Base-by-base conservation (phyloP, 1,284 basidiomycete species). In the Ustilago vetiveriae region DNA sequence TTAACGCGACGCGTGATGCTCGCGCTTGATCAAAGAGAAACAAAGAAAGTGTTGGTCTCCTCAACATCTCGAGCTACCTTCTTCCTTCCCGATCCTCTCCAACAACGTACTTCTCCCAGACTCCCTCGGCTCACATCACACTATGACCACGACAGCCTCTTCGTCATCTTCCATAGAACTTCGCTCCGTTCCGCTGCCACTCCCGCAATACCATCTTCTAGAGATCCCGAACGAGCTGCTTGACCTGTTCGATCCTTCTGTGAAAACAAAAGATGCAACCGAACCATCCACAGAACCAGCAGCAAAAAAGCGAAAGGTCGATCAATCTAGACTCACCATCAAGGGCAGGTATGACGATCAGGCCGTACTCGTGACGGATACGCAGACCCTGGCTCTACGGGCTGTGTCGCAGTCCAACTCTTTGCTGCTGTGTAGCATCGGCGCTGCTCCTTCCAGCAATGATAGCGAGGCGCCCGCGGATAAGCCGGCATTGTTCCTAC, bases 331-430 rank as follows among this genome's bases (percentile, higher is more conserved):
- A 22, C 72, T 80, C 23, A 72, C 63, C 1, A 75, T 81, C 56
- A 80, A 80, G 22, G 79, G 79, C 0, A 54, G 78, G 24, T 60
- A 74, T 21, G 47, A 49, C 8, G 79, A 81, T 33, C 70, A 79
- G 26, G 79, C 79, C 2, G 71, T 76, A n/a, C 70, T 81, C 21
- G 68, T 68, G 19, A 80, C 78, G 14, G 42, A 60, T 3, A 54
- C 55, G 0, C 53, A 60, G 40, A 80, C 78, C 3, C 72, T 75
- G 26, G 70, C 78, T 1, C 49, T 81, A n/a, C 64, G 79, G 39
- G 58, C 73, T 17, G 72, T 81, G 21, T 63, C 73, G 3, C 78
- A 80, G 54, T 71, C 68, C 60, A 80, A 81, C 44, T 73, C 72
- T 14, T 49, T 80, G 23, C 51, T 81, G 9, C 54, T 81, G 8